Evolutionary conservation across 1,284 basidiomycete species (phyloP).

Genomic region (Ustilago tritici): DNA sequence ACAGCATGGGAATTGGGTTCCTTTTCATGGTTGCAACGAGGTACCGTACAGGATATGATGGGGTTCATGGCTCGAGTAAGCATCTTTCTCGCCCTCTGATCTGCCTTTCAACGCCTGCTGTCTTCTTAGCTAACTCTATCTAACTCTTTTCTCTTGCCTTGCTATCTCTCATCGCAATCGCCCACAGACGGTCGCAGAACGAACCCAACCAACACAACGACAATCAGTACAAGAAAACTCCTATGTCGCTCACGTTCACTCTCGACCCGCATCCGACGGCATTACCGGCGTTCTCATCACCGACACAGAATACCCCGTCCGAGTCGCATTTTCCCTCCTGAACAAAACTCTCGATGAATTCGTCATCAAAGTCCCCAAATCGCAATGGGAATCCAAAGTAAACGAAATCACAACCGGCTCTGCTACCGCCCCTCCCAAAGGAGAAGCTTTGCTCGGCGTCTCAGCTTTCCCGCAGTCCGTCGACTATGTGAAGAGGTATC

Average conservation of each 20-base stretch:
- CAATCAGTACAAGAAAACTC: constrained; percentile 95
- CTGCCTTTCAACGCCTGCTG: neutral
- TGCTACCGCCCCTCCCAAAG: constrained; percentile 60
- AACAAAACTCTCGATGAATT: constrained; percentile 96
- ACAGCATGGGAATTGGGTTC: constrained; percentile 85
- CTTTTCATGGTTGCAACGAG: constrained; percentile 93
- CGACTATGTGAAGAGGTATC: constrained; percentile 89
- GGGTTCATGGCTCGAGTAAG: constrained; percentile 68
- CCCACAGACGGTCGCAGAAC: constrained; percentile 91
- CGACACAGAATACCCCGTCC: constrained; percentile 94
- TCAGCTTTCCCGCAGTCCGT: constrained; percentile 74
- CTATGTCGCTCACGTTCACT: constrained; percentile 92
- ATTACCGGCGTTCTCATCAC: constrained; percentile 86
- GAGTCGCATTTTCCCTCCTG: constrained; percentile 94
- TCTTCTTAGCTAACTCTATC: neutral
- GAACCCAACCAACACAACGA: constrained; percentile 77
- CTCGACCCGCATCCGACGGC: constrained; percentile 69
- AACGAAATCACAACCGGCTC: constrained; percentile 62
- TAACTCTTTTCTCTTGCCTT: neutral
- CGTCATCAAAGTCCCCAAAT: constrained; percentile 80
- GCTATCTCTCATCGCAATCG: constrained; percentile 72
- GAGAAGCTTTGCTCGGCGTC: constrained; percentile 59
- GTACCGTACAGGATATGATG: constrained; percentile 69
- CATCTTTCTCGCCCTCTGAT: neutral
- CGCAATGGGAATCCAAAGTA: constrained; percentile 72